Evolutionary conservation across 768 basidiomycete genomes (phyloP).

Genomic region (Lactifluus echinatus): DNA sequence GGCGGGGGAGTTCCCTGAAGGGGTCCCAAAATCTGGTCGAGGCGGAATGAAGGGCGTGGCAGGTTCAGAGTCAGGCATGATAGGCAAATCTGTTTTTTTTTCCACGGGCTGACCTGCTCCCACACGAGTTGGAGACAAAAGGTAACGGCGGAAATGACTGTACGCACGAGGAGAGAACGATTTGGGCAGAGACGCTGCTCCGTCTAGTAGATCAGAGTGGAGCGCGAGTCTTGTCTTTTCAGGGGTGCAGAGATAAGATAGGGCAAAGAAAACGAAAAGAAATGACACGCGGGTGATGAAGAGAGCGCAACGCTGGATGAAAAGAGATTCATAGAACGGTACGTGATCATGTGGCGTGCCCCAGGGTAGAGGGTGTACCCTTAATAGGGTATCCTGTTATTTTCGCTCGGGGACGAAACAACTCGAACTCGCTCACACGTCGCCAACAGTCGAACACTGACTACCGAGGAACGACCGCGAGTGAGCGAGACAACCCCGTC

Average conservation of each 20-base stretch:
- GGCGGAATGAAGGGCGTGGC: conserved; percentile 28
- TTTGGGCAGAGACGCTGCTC: background rate
- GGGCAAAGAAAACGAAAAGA: background rate
- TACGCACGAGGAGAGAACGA: background rate
- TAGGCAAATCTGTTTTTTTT: background rate
- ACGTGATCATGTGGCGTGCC: background rate
- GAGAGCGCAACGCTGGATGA: background rate
- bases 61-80: conserved; percentile 20
- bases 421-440: background rate
- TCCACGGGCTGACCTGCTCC: conserved; percentile 15
- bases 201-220: background rate
- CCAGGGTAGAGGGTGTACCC: conserved; percentile 11
- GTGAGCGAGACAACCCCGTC: background rate
- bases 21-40: conserved; percentile 20
- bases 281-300: background rate
- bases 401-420: background rate
- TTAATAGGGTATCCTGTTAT: background rate
- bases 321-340: background rate
- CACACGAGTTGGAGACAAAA: background rate
- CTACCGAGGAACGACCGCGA: conserved; percentile 2
- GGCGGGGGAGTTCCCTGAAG: conserved; percentile 20
- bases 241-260: conserved; percentile 5
- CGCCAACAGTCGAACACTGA: too few species aligned
- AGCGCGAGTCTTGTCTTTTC: background rate
- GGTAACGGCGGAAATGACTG: conserved; percentile 1